phyloP scores from a whole-genome alignment of 1,139 yeast species.

The Torulaspora pretoriensis region DNA sequence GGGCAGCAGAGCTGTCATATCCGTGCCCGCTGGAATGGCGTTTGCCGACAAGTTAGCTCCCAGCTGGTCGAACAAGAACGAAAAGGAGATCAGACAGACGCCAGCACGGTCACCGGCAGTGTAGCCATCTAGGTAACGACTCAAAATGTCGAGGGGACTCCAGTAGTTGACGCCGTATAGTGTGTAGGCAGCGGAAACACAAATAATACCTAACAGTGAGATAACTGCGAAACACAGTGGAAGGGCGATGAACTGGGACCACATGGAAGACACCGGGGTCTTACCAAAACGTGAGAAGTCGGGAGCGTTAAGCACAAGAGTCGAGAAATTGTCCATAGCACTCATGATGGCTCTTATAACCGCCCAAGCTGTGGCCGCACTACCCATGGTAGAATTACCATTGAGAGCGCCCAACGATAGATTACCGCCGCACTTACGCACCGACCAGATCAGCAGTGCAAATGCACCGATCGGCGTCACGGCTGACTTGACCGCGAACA shows the following conservation, averaged over 20 bases:
- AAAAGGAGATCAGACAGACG: conserved; percentile 69
- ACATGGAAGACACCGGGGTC: conserved; percentile 45
- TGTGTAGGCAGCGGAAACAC: conserved; percentile 71
- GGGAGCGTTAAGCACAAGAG: conserved; percentile 83
- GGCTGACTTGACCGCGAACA: conserved; percentile 72
- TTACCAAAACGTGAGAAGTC: conserved; percentile 84
- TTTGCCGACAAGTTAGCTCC: conserved; percentile 89
- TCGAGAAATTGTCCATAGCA: conserved; percentile 78
- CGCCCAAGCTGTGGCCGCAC: conserved; percentile 68
- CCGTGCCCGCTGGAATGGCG: conserved; percentile 86
- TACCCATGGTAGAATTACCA: conserved; percentile 37
- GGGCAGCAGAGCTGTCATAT: conserved; percentile 79
- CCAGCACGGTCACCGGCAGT: conserved; percentile 78
- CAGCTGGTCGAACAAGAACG: conserved; percentile 78
- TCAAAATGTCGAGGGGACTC: conserved; percentile 79
- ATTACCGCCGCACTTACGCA: conserved; percentile 41
- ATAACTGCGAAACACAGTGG: conserved; percentile 77
- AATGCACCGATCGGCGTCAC: conserved; percentile 77
- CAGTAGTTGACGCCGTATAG: conserved; percentile 70
- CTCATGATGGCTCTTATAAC: conserved; percentile 73
- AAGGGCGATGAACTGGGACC: conserved; percentile 58
- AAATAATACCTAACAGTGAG: conserved; percentile 78
- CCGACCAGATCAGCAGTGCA: conserved; percentile 74
- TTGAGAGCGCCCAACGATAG: conserved; percentile 29
- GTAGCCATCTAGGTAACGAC: conserved; percentile 56